These are phyloP conservation scores for Gnaphalium uliginosum DNA, from an alignment of 129 eudicot species.

Conservation along the genomic window DNA sequence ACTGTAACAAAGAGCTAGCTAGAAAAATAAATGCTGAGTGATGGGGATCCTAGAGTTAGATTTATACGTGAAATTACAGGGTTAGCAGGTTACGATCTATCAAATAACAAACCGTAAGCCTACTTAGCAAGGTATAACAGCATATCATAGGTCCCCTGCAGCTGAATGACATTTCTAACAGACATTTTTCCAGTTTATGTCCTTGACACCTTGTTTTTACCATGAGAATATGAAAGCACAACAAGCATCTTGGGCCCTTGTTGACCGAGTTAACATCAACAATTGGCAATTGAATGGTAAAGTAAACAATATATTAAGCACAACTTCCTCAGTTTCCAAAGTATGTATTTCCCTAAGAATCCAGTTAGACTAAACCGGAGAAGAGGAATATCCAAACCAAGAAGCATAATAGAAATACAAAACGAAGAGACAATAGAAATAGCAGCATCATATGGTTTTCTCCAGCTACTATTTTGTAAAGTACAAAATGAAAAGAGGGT, in stretches of 20 bases:
- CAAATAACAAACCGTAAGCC: neutral
- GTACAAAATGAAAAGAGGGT: no score
- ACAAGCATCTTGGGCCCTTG: slow-evolving; percentile 5
- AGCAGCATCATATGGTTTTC: no score
- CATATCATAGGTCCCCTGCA: neutral
- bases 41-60: neutral
- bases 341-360: no score
- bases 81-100: neutral
- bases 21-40: neutral
- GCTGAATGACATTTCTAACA: slow-evolving; percentile 3
- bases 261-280: no score
- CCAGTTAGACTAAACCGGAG: no score
- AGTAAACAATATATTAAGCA: slow-evolving; percentile 3
- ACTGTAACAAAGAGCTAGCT: slow-evolving; percentile 1
- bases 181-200: slow-evolving; percentile 4
- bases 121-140: no score
- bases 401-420: no score
- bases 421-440: no score
- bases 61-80: slow-evolving; percentile 7
- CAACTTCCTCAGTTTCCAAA: neutral
- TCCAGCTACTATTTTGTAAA: no score
- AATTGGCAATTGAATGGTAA: neutral
- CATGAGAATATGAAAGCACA: slow-evolving; percentile 14
- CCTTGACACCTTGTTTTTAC: neutral
- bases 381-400: no score